Evolutionary conservation across 345 rosid species (phyloP).

Genomic region (Lepidium didymum): DNA sequence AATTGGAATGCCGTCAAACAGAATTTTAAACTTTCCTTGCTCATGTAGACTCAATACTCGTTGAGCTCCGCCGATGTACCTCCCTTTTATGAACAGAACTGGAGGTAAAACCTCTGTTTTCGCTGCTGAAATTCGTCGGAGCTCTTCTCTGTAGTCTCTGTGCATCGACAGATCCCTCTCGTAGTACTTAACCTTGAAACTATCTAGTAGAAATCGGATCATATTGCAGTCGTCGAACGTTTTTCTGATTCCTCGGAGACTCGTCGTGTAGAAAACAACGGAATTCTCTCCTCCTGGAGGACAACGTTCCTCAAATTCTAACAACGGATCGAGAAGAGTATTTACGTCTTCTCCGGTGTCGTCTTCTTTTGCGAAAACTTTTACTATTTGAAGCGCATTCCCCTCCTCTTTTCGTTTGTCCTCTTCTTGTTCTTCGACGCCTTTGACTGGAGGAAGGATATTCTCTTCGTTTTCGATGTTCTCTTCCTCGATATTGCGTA

Average conservation of each 20-base stretch:
- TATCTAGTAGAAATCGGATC: conserved; percentile 60
- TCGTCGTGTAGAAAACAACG: conserved; percentile 70
- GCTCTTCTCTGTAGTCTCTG: conserved; percentile 56
- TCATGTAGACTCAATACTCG: conserved; percentile 56
- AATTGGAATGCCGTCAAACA: conserved; percentile 49
- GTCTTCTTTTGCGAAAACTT: neutral
- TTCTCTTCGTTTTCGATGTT: neutral
- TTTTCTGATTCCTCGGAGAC: conserved; percentile 70
- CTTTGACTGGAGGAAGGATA: neutral
- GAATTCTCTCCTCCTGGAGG: conserved; percentile 68
- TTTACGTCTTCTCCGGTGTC: conserved; percentile 14
- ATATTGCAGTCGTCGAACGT: conserved; percentile 79
- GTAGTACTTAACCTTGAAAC: conserved; percentile 45
- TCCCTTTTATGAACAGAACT: conserved; percentile 68
- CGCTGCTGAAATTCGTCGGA: conserved; percentile 37
- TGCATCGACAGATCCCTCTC: conserved; percentile 91
- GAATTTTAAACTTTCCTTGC: conserved; percentile 57
- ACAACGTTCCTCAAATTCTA: conserved; percentile 46
- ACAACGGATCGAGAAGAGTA: conserved; percentile 25
- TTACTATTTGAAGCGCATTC: neutral
- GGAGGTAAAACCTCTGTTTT: conserved; percentile 61
- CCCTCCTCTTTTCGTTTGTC: neutral
- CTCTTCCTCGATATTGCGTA: neutral
- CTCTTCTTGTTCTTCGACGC: neutral
- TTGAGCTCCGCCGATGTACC: conserved; percentile 80